Conservation (phyloP, 2,329 filamentous ascomycete genomes). For the Penicillium expansum region DNA sequence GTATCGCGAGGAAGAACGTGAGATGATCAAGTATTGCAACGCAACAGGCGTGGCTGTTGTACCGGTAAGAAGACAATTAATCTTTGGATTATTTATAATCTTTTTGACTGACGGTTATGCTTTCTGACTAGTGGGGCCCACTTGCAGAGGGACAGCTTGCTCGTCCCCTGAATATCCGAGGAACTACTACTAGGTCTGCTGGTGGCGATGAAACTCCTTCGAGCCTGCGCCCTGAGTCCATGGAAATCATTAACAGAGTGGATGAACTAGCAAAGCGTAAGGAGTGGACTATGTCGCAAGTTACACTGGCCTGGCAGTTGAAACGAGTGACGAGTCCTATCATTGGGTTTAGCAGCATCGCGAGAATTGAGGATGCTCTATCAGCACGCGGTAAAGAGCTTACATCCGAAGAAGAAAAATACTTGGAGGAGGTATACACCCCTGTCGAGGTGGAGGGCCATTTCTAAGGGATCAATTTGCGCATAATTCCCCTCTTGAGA, state of each 20-base stretch:
- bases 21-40: slow-evolving; percentile 12
- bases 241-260: slow-evolving; percentile 12
- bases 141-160: slow-evolving; percentile 3
- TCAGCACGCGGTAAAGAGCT: slow-evolving; percentile 10
- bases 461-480: background rate
- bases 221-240: slow-evolving; percentile 1
- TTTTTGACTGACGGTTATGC: background rate
- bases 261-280: slow-evolving; percentile 12
- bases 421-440: slow-evolving; percentile 61
- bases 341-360: slow-evolving; percentile 14
- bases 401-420: slow-evolving; percentile 57
- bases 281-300: slow-evolving; percentile 13
- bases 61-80: background rate
- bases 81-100: background rate
- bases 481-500: background rate
- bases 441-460: background rate
- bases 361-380: slow-evolving; percentile 17
- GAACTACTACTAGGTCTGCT: background rate
- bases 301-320: slow-evolving; percentile 8
- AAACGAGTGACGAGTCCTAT: slow-evolving; percentile 12
- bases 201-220: background rate
- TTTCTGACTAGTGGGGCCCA: background rate
- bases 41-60: slow-evolving; percentile 3
- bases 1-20: slow-evolving; percentile 15
- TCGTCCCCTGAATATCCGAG: background rate